Evolutionary conservation across 139 green algal genomes (phyloP).

Genomic region (Mesostigma viride): DNA sequence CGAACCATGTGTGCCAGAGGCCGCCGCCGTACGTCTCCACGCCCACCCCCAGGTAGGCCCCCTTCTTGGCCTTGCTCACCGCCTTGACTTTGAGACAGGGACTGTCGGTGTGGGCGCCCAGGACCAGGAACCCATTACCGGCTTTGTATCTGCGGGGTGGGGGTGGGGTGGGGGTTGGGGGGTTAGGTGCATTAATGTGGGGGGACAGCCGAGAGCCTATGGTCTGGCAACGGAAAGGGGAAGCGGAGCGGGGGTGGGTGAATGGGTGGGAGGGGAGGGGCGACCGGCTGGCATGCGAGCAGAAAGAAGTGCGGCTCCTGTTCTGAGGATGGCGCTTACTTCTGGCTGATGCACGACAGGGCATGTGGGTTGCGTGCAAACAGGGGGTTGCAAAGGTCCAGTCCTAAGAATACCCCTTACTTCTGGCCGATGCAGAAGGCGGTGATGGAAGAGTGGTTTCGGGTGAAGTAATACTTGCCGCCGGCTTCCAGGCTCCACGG

Average conservation of each 20-base stretch:
- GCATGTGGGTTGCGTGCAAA: too few relatives aligned
- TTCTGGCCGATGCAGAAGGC: conserved; percentile 55
- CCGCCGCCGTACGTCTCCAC: conserved; percentile 90
- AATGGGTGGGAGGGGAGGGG: too few relatives aligned
- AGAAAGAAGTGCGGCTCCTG: neutral
- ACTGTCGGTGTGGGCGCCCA: conserved; percentile 83
- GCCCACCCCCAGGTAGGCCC: conserved; percentile 60
- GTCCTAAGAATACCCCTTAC: too few relatives aligned
- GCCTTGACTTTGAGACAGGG: conserved; percentile 40
- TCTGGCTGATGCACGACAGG: neutral
- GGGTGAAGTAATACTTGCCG: conserved; percentile 81
- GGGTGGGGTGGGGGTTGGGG: too few relatives aligned
- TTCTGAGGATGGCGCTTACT: neutral
- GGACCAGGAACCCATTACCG: conserved; percentile 78
- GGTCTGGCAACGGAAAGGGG: too few relatives aligned
- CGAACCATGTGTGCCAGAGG: conserved; percentile 96
- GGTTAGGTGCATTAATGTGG: too few relatives aligned
- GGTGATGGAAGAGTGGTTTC: conserved; percentile 76
- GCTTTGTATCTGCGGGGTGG: conserved; percentile 51
- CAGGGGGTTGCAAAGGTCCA: too few relatives aligned
- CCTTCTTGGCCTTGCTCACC: conserved; percentile 43
- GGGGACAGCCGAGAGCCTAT: too few relatives aligned
- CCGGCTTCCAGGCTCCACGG: conserved; percentile 26
- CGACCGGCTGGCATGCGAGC: neutral
- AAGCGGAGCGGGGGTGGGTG: too few relatives aligned